These are phyloP conservation scores for Chlorella variabilis DNA, from an alignment of 163 green algal genomes.

Conservation along the genomic window DNA sequence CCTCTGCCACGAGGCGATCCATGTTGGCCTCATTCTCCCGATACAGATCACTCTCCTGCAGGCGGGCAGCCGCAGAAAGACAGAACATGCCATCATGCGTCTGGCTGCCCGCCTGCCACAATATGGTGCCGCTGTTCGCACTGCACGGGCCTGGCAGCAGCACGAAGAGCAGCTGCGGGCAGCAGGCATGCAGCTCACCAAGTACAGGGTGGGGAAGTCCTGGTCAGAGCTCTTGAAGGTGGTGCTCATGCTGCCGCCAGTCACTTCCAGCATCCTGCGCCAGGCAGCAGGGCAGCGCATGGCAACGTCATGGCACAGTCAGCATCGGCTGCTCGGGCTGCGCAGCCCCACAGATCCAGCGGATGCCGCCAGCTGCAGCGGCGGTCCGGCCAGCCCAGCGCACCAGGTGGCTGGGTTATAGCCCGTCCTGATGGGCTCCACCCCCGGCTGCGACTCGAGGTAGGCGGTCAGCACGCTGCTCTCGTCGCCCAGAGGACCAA, in stretches of 20 bases:
- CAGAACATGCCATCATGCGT: constrained; percentile 27
- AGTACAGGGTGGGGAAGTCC: constrained; percentile 57
- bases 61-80: too few relatives aligned
- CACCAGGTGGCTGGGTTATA: constrained; percentile 83
- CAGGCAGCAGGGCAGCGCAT: neutral
- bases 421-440: constrained; percentile 57
- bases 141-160: too few relatives aligned
- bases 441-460: constrained; percentile 65
- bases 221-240: constrained; percentile 45
- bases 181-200: constrained; percentile 7
- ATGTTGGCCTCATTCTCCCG: constrained; percentile 38
- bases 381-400: neutral
- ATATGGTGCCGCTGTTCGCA: neutral
- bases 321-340: too few relatives aligned
- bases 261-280: constrained; percentile 75
- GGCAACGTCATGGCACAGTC: neutral
- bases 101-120: neutral
- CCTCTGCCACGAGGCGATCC: constrained; percentile 38
- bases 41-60: constrained; percentile 53
- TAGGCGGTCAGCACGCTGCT: constrained; percentile 71
- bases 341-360: too few relatives aligned
- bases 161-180: too few relatives aligned
- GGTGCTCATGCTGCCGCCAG: constrained; percentile 70
- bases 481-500: constrained; percentile 71
- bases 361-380: neutral